Conservation (phyloP, 1,284 basidiomycete species). For the Xerocomus amazonicus region DNA sequence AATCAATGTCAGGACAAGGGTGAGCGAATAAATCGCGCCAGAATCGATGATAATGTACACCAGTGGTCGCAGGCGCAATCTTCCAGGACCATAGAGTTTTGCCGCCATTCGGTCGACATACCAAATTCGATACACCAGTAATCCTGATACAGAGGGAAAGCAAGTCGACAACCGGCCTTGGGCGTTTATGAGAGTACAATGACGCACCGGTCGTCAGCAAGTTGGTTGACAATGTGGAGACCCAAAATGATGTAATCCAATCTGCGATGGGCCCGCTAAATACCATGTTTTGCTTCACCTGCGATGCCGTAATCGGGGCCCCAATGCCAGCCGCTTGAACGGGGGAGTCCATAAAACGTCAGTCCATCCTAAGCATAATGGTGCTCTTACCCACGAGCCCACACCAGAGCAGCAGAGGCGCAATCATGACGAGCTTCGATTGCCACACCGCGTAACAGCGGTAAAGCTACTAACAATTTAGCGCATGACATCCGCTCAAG, state of each 20-base stretch:
- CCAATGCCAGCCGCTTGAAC: conserved; percentile 21
- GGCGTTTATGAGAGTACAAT: not conserved
- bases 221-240: conserved; percentile 17
- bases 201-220: conserved; percentile 20
- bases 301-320: conserved; percentile 9
- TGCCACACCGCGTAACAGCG: conserved; percentile 28
- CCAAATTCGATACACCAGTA: conserved; percentile 27
- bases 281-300: not conserved
- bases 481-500: not conserved
- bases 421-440: conserved; percentile 15
- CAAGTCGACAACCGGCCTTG: not conserved
- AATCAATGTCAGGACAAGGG: conserved; percentile 13
- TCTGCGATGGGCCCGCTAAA: conserved; percentile 10
- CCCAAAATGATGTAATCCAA: conserved; percentile 21
- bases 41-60: conserved; percentile 25
- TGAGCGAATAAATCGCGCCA: conserved; percentile 21
- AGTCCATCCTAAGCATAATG: not conserved
- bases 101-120: conserved; percentile 12
- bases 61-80: conserved; percentile 18
- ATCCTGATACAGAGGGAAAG: conserved; percentile 1
- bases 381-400: conserved; percentile 12
- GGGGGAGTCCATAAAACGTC: not conserved
- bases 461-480: conserved; percentile 20
- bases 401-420: conserved; percentile 24
- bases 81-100: conserved; percentile 1